Percentiles rank a stretch among this genome's conserved stretches.
phyloP scores from a whole-genome alignment of 2,329 filamentous ascomycete species.

The Trichoderma koningii region DNA sequence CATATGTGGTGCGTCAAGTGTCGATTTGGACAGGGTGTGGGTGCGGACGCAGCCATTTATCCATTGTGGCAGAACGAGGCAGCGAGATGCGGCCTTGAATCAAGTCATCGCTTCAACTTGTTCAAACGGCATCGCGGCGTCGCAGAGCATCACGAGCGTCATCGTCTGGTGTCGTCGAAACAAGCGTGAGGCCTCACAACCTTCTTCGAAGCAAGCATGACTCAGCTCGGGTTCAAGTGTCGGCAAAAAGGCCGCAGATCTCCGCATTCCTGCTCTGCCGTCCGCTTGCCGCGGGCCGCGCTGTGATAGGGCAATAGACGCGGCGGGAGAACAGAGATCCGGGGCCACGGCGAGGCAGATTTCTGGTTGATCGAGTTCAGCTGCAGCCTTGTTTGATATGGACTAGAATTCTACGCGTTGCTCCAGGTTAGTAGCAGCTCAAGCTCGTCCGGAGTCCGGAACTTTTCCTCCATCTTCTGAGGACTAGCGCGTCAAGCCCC shows the following conservation, averaged over 20 bases:
- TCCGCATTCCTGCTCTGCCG: neutral
- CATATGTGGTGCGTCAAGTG: too few relatives aligned
- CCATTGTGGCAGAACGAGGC: too few relatives aligned
- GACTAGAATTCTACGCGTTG: neutral
- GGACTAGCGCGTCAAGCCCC: conserved; percentile 1
- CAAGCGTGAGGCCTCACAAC: conserved; percentile 13
- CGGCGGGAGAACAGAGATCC: conserved; percentile 21
- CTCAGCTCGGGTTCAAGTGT: neutral
- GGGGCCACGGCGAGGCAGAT: conserved; percentile 10
- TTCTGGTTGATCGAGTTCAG: neutral
- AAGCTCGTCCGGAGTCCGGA: neutral
- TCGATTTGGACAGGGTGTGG: too few relatives aligned
- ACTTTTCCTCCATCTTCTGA: conserved; percentile 1
- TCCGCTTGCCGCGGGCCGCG: neutral
- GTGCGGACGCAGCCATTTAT: too few relatives aligned
- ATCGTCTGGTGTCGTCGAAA: neutral
- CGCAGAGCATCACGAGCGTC: too few relatives aligned
- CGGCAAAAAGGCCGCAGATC: too few relatives aligned
- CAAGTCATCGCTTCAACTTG: too few relatives aligned
- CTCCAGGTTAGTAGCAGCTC: conserved; percentile 2
- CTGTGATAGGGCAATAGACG: conserved; percentile 6
- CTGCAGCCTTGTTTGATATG: neutral
- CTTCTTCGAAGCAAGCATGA: neutral
- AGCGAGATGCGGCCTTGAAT: too few relatives aligned
- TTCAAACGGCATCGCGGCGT: too few relatives aligned